A percentile compares a stretch with the other conserved stretches of the same genome.
phyloP scores from a whole-genome alignment of 2,329 filamentous ascomycete genomes.

The Hirsutella minnesotensis region DNA sequence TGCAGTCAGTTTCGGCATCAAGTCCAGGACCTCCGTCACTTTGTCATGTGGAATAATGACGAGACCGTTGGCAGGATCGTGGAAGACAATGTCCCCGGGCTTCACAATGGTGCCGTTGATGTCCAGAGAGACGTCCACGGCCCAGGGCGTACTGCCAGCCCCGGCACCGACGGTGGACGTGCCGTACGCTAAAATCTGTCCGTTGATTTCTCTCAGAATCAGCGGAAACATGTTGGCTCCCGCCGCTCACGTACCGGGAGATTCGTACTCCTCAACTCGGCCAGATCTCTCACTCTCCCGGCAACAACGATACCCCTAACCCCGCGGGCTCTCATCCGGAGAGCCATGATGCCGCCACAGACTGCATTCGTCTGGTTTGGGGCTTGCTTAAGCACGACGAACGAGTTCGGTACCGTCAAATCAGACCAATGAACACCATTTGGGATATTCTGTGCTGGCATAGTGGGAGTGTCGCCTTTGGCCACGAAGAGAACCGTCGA shows the following conservation, averaged over 20 bases:
- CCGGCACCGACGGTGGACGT: constrained; percentile 47
- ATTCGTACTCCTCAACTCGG: constrained; percentile 41
- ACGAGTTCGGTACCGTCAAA: constrained; percentile 42
- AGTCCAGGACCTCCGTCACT: constrained; percentile 45
- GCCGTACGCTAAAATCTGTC: constrained; percentile 41
- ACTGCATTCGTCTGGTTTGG: constrained; percentile 54
- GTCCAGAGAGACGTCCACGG: constrained; percentile 31
- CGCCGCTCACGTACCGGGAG: constrained; percentile 37
- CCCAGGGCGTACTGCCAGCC: constrained; percentile 43
- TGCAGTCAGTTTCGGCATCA: constrained; percentile 38
- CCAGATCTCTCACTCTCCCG: constrained; percentile 55
- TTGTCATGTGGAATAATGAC: constrained; percentile 54
- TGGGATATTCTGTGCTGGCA: constrained; percentile 37
- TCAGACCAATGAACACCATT: constrained; percentile 57
- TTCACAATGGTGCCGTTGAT: constrained; percentile 29
- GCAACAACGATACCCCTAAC: constrained; percentile 53
- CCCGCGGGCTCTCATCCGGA: constrained; percentile 51
- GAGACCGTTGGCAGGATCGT: constrained; percentile 57
- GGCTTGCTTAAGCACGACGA: constrained; percentile 58
- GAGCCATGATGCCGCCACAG: constrained; percentile 66
- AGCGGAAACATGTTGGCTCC: background rate
- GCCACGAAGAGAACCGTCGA: constrained; percentile 52
- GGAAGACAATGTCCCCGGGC: constrained; percentile 57
- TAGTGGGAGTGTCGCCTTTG: constrained; percentile 31
- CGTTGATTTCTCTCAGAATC: background rate